Conservation (phyloP, 805 yeast species). For the Candida jianshihensis region DNA sequence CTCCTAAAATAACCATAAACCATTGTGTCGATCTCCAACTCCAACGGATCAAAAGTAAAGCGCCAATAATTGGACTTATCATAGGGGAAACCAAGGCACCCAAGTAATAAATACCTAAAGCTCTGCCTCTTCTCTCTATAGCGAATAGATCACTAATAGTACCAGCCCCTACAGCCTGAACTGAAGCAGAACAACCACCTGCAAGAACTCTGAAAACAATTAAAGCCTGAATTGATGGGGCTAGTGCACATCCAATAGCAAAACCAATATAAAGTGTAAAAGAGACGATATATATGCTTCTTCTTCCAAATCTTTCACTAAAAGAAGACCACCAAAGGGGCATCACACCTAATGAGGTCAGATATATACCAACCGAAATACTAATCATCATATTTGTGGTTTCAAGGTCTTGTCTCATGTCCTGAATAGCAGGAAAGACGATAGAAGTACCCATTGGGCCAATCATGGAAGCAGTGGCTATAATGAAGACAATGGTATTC, state of each 20-base stretch:
- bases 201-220: constrained; percentile 64
- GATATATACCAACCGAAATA: constrained; percentile 73
- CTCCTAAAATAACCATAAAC: constrained; percentile 67
- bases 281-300: constrained; percentile 65
- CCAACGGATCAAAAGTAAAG: constrained; percentile 62
- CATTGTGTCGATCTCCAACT: constrained; percentile 91
- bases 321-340: constrained; percentile 89
- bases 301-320: constrained; percentile 68
- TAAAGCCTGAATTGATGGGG: constrained; percentile 53
- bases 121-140: constrained; percentile 64
- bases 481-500: constrained; percentile 47
- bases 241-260: constrained; percentile 63
- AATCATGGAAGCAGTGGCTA: constrained; percentile 67
- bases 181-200: constrained; percentile 81
- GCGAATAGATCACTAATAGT: constrained; percentile 69
- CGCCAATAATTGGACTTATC: constrained; percentile 74
- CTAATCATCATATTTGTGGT: constrained; percentile 60
- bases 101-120: constrained; percentile 73
- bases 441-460: constrained; percentile 92
- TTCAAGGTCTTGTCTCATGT: constrained; percentile 45
- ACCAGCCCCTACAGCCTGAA: constrained; percentile 87
- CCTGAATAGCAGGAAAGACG: constrained; percentile 68
- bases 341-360: constrained; percentile 66
- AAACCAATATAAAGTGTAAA: constrained; percentile 59
- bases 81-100: constrained; percentile 82